Evolutionary conservation across 768 basidiomycete species (phyloP).

Genomic region (Mycena sanguinolenta): DNA sequence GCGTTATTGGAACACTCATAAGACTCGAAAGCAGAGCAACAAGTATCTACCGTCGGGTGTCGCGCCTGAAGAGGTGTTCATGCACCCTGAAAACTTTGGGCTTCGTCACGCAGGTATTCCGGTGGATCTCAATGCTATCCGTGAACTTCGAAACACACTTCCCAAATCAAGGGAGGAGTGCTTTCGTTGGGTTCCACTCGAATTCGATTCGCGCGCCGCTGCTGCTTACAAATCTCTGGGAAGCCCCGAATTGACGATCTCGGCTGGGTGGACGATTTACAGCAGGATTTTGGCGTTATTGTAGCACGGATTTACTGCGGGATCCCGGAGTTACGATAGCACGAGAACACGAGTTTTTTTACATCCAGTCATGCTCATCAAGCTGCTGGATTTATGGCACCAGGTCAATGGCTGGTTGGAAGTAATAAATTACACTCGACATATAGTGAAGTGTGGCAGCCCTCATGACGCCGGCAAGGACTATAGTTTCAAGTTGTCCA

Average conservation of each 20-base stretch:
- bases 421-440: too few relatives aligned
- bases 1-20: slow-evolving; percentile 2
- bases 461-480: too few relatives aligned
- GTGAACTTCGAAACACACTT: neutral
- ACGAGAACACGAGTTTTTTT: neutral
- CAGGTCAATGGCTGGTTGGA: too few relatives aligned
- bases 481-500: too few relatives aligned
- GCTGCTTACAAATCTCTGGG: neutral
- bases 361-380: too few relatives aligned
- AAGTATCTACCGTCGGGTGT: neutral
- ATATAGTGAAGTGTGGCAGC: too few relatives aligned
- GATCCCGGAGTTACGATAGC: neutral
- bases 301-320: neutral
- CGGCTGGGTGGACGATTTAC: neutral
- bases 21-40: neutral
- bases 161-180: neutral
- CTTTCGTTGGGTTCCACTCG: neutral
- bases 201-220: neutral
- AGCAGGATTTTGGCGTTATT: too few relatives aligned
- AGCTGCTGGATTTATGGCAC: too few relatives aligned
- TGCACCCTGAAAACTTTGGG: neutral
- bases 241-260: neutral
- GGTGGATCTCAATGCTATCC: neutral
- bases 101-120: neutral
- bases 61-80: neutral